A percentile compares a stretch with the other conserved stretches of the same genome.
Conservation (phyloP, 78 protist species). For the Trichosphaerium sp. region DNA sequence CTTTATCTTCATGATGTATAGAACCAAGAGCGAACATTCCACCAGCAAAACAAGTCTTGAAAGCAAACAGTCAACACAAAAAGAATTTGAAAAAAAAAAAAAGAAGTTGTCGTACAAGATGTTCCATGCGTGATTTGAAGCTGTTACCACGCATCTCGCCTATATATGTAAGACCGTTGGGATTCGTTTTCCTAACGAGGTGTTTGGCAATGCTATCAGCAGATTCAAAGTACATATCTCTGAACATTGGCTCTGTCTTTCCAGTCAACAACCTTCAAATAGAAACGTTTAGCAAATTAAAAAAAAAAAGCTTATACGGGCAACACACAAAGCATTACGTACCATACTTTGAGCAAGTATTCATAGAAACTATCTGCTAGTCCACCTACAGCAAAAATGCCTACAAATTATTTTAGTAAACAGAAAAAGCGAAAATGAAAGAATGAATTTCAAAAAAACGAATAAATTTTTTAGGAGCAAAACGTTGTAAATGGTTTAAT, state of each 20-base stretch:
- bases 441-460: too few species aligned
- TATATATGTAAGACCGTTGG: neutral
- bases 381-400: constrained; percentile 24
- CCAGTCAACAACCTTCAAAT: too few species aligned
- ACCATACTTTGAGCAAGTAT: constrained; percentile 33
- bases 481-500: too few species aligned
- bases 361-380: constrained; percentile 49
- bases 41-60: neutral
- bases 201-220: neutral
- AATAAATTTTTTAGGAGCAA: too few species aligned
- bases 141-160: neutral
- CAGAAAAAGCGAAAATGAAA: too few species aligned
- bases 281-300: too few species aligned
- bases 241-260: neutral
- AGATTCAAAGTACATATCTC: neutral
- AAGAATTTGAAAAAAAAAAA: neutral
- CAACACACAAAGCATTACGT: too few species aligned
- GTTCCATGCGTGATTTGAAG: neutral
- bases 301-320: too few species aligned
- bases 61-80: neutral
- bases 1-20: too few species aligned
- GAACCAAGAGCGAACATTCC: constrained; percentile 6
- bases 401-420: neutral
- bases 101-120: neutral
- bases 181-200: neutral